Base-by-base conservation (phyloP, 306 rosid genomes). In the Dryas octopetala region DNA sequence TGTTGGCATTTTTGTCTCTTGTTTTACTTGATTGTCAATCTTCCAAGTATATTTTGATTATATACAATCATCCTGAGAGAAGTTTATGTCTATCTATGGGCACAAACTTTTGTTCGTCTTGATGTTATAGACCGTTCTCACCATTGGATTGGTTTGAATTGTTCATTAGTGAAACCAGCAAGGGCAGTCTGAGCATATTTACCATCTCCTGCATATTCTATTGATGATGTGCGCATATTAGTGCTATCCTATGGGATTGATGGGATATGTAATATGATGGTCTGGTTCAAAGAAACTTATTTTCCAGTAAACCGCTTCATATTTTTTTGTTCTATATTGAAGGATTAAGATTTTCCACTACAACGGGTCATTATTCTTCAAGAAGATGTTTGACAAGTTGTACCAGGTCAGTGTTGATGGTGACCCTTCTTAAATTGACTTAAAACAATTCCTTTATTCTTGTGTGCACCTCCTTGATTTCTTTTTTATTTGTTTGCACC, bases 341-440 rank as follows among this genome's bases (percentile, higher is more conserved):
- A 94, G 98, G 87, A 84, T 94, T 76, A 94, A 94, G 80, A 84
- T 91, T 71, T 94, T 94, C 88, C 90, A 88, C 88, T 76, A 82
- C 82, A 85, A 94, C 40, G 98, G 98, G 58, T 83, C 90, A 4
- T 81, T 91, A 76, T 90, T 76, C 91, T 94, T 84, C 86, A 88
- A 91, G 87, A 90, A 87, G 86, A 91, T 90, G 97, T 90, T 94
- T 85, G 96, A 91, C 84, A 94, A 88, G 86, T 81, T 94, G 85
- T 94, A 67, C 78, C 98, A 91, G 98, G 96, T 91, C 69, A 79
- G 91, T 71, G 40, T 65, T 76, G 70, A 76, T 52, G 60, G 63
- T 17, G 77, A 78, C 66, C 23, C 57, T 72, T 76, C 46, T 74
- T 68, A 57, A 54, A 59, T 46, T 53, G 14, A 13, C 8, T 10